Evolutionary conservation across 306 rosid species (phyloP), one percentile per base, ranked within the genome.

Genomic region (Casuarina cunninghamiana): DNA sequence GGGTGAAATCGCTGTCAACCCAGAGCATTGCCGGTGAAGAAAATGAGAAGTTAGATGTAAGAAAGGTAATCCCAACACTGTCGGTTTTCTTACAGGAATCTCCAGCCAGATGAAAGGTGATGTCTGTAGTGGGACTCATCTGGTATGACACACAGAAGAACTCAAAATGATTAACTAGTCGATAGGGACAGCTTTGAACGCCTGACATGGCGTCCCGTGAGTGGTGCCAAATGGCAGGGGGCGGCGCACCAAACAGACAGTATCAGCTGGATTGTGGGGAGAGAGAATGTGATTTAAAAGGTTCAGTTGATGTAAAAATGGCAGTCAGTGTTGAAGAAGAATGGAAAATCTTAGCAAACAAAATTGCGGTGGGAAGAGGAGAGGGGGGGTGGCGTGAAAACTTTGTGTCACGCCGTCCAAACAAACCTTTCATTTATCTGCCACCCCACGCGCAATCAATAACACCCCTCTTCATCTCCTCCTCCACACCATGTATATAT

Each of bases 401-500:
- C 89, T 77, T 35, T 79, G 84, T 88, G 91, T 88, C 95, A 87
- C 92, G 93, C 98, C 98, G 97, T 89, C 98, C 98, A 91, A 93
- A 93, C 86, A 93, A 86, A 80, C 86, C 87, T 80, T 87, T 70
- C 79, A 61, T 84, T 66, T 76, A 50, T 84, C 87, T 86, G 98
- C 93, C 97, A 86, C 89, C 97, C 98, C 98, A 93, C 96, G 97
- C 98, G 96, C 92, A 93, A 87, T 93, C 97, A 88, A 77, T 87
- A 80, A 53, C 75, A 6, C n/a, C 50, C 39, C 69, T 46, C 81
- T 76, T 82, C 76, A 62, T 77, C 80, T 57, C 16, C 78, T 63
- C 69, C 46, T 55, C 45, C 13, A 55, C 39, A 9, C 10, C 71
- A 26, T 74, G 41, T 81, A 76, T 80, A 84, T 46, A 75, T 77